phyloP scores from a whole-genome alignment of 1,284 basidiomycete species.

The Tilletia horrida region DNA sequence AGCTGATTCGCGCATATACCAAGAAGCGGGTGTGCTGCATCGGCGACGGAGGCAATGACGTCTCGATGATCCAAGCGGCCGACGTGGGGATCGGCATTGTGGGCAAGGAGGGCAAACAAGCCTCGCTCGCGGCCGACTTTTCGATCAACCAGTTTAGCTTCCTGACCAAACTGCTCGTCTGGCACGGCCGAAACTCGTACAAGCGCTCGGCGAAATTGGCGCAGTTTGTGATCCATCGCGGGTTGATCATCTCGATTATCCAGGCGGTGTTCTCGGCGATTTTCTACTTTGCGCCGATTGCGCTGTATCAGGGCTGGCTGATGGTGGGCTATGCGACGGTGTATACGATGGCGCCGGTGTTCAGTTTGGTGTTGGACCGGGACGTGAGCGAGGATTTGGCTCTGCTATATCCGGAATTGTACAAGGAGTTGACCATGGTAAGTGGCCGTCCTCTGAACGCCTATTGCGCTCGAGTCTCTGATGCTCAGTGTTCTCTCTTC shows the following conservation, averaged over 20 bases:
- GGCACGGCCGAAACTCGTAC: constrained; percentile 97
- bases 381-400: constrained; percentile 96
- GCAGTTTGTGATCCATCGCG: constrained; percentile 93
- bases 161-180: constrained; percentile 89
- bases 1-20: constrained; percentile 81
- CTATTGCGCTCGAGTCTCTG: background rate
- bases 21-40: constrained; percentile 97
- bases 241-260: constrained; percentile 95
- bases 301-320: constrained; percentile 95
- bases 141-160: constrained; percentile 93
- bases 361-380: constrained; percentile 89
- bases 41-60: constrained; percentile 90
- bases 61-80: constrained; percentile 92
- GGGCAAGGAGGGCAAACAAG: constrained; percentile 97
- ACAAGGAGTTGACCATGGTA: constrained; percentile 94
- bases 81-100: constrained; percentile 95
- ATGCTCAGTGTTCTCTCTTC: background rate
- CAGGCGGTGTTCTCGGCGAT: constrained; percentile 84
- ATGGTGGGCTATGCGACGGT: constrained; percentile 97
- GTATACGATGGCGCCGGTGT: constrained; percentile 98
- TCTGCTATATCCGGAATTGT: constrained; percentile 91
- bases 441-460: constrained; percentile 26
- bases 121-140: constrained; percentile 95
- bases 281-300: constrained; percentile 98
- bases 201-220: constrained; percentile 95